phyloP scores from a whole-genome alignment of 2,329 filamentous ascomycete species.

The Cryphonectria carpinicola region DNA sequence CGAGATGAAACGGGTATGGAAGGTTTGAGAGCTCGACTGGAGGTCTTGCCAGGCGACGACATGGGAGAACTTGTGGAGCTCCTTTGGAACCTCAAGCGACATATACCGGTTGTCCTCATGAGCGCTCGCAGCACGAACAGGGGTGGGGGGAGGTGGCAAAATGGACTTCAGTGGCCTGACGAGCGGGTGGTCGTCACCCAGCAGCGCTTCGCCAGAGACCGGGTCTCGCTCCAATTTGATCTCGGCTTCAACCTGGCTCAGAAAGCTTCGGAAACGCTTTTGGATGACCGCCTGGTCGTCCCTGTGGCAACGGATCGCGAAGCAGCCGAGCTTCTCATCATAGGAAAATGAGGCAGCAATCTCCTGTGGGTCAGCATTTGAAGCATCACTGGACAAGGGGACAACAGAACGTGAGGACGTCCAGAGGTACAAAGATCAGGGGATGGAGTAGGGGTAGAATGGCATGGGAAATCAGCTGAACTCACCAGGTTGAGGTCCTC shows the following conservation, averaged over 20 bases:
- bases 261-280: constrained; percentile 9
- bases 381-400: not conserved
- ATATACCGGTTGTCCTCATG: not conserved
- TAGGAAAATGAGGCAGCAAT: constrained; percentile 32
- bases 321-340: constrained; percentile 26
- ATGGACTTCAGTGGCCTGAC: not conserved
- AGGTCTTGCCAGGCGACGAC: constrained; percentile 16
- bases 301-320: constrained; percentile 20
- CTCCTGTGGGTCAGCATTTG: constrained; percentile 20
- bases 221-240: not conserved
- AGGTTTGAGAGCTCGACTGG: not conserved
- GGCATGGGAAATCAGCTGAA: not conserved
- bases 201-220: not conserved
- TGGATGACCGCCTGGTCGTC: constrained; percentile 17
- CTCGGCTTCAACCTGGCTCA: constrained; percentile 43
- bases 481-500: constrained; percentile 27
- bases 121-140: too few relatives aligned
- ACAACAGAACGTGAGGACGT: not conserved
- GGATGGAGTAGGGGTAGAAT: not conserved
- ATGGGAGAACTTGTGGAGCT: not conserved
- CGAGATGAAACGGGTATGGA: constrained; percentile 1
- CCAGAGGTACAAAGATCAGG: not conserved
- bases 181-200: not conserved
- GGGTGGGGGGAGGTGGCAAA: not conserved
- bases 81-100: constrained; percentile 4